Evolutionary conservation across 176 grass and related monocot genomes (phyloP).

Genomic region (Coix lacrymajobi): DNA sequence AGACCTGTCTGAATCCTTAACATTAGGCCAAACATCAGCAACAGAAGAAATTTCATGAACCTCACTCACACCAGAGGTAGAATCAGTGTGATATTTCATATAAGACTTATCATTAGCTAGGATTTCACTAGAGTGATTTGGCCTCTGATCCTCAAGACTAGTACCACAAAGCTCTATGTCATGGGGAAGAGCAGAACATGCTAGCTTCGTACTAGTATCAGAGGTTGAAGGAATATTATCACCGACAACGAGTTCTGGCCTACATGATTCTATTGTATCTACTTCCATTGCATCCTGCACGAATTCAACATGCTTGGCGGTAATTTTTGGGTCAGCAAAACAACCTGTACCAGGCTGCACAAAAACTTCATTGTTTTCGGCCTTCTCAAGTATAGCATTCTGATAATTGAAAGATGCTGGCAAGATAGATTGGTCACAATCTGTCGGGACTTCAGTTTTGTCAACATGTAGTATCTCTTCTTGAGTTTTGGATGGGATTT

Average conservation of each 20-base stretch:
- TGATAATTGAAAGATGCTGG: not conserved
- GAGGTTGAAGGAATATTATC: slow-evolving; percentile 14
- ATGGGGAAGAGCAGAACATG: not conserved
- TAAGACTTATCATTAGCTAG: not conserved
- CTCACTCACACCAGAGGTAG: not conserved
- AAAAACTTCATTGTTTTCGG: not conserved
- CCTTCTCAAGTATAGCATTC: not conserved
- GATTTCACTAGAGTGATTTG: not conserved
- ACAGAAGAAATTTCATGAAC: not conserved
- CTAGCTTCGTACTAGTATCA: slow-evolving; percentile 6
- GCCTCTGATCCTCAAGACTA: not conserved
- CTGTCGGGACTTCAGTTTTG: slow-evolving; percentile 1
- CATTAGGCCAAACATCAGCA: slow-evolving; percentile 17
- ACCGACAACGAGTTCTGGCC: not conserved
- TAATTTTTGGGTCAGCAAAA: not conserved
- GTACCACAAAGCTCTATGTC: slow-evolving; percentile 6
- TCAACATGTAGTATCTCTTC: slow-evolving; percentile 4
- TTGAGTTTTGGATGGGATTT: slow-evolving; percentile 19
- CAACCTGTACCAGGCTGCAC: not conserved
- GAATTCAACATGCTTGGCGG: not conserved
- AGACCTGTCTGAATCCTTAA: not conserved
- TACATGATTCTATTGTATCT: slow-evolving; percentile 22
- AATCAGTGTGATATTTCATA: not conserved
- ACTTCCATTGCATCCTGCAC: slow-evolving; percentile 33
- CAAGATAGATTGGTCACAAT: not conserved